Base-by-base conservation (phyloP, 805 yeast species). In the Kuraishia cidri region DNA sequence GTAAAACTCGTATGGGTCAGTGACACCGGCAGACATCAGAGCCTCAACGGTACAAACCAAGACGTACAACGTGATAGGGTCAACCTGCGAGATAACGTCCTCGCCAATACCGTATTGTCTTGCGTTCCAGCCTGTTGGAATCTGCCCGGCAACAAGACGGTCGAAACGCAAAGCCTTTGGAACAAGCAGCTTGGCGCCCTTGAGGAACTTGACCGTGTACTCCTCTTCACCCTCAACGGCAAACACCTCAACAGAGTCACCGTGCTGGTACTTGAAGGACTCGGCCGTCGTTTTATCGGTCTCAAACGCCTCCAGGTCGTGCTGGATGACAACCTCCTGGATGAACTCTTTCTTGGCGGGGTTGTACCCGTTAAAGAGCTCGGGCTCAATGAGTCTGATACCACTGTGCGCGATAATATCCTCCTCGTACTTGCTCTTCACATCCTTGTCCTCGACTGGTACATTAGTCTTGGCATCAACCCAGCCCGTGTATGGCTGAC, bases 101-200 rank as follows among this genome's bases (percentile, higher is more conserved):
- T 90, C 97, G 31, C 90, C 69, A 45, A 92, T 82, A 76, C 99
- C 99, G 54, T 88, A 92, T 37, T 80, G 77, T 55, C 75, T 79
- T 33, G 98, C 96, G 56, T 86, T 69, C 99, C 99, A 92, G 53
- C 99, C 99, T 29, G 95, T 79, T 52, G 99, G 99, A 46, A 92
- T 80, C 71, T 92, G 99, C 56, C 90, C 94, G 34, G 90, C 88
- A 58, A 81, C 79, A 35, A 72, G 61, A 61, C 92, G 72, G 61
- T 81, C 86, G 37, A 69, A 72, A 55, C 64, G 66, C 47, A 74
- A 52, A 10, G 90, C 90, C 69, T 92, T 92, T 58, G 99, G 98
- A 62, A 92, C 75, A 58, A 63, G 76, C 47, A 92, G 72, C 30
- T 79, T 73, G 33, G 98, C 95, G 50, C 98, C 98, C 76, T 86